These are phyloP conservation scores for Sonneratia alba DNA, from an alignment of 345 rosid species.

Conservation along the genomic window DNA sequence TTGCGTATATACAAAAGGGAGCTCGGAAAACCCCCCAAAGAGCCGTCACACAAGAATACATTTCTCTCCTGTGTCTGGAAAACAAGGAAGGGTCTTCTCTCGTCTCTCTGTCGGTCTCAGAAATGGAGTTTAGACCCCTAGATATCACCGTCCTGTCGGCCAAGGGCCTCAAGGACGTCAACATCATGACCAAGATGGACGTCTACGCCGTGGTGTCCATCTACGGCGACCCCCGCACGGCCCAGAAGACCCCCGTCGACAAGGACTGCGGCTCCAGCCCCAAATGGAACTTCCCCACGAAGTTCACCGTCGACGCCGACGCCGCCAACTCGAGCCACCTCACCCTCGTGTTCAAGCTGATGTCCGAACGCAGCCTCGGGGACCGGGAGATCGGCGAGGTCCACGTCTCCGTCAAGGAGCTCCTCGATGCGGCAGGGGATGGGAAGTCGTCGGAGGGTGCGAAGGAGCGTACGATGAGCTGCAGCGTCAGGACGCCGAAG, in stretches of 20 bases:
- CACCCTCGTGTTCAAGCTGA: slow-evolving; percentile 25
- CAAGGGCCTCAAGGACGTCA: slow-evolving; percentile 42
- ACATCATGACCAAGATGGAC: slow-evolving; percentile 49
- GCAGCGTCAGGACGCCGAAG: slow-evolving; percentile 16
- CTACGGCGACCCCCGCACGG: slow-evolving; percentile 28
- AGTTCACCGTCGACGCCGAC: slow-evolving; percentile 44
- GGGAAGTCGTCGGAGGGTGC: neutral
- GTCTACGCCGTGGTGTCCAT: slow-evolving; percentile 45
- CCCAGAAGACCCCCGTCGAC: slow-evolving; percentile 42
- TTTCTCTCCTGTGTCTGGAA: no score
- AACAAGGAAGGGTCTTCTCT: no score
- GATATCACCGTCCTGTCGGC: slow-evolving; percentile 47
- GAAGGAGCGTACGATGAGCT: slow-evolving; percentile 8
- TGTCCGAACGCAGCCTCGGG: slow-evolving; percentile 37
- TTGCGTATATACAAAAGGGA: no score
- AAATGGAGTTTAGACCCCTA: slow-evolving; percentile 7
- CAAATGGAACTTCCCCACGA: slow-evolving; percentile 38
- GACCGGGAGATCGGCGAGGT: slow-evolving; percentile 42
- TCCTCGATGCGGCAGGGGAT: slow-evolving; percentile 16
- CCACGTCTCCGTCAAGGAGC: slow-evolving; percentile 44
- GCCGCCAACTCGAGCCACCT: slow-evolving; percentile 32
- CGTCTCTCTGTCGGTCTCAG: no score
- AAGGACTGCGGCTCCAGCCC: slow-evolving; percentile 45
- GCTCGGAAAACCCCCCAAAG: no score
- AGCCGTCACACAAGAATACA: no score